Conservation (phyloP, 169 alveolate species). For the Cryptosporidium sp. region DNA sequence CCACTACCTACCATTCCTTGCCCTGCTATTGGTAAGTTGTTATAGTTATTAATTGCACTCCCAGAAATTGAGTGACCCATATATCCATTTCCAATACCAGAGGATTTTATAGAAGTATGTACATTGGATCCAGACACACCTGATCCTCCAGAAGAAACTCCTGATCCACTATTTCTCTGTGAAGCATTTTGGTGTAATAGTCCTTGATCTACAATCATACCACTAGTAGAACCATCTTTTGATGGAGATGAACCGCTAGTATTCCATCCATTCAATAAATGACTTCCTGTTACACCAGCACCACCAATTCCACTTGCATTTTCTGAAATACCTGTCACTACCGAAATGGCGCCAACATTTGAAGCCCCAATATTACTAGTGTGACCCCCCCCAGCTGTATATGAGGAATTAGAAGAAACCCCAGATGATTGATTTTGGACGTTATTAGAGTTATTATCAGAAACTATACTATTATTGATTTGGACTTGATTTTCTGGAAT, state of each 20-base stretch:
- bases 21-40: not conserved
- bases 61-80: constrained; percentile 19
- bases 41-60: constrained; percentile 3
- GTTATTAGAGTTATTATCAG: not conserved
- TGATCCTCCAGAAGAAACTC: constrained; percentile 21
- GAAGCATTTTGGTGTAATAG: constrained; percentile 8
- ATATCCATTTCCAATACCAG: constrained; percentile 22
- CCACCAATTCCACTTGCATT: not conserved
- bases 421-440: not conserved
- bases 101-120: constrained; percentile 8
- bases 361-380: not conserved
- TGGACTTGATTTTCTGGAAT: constrained; percentile 32
- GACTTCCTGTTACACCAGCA: constrained; percentile 4
- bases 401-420: not conserved
- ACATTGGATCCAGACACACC: constrained; percentile 13
- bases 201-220: constrained; percentile 7
- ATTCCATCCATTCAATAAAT: constrained; percentile 23
- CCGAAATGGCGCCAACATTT: not conserved
- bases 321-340: not conserved
- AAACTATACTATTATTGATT: constrained; percentile 23
- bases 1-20: constrained; percentile 15
- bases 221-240: not conserved
- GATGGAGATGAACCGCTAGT: constrained; percentile 11
- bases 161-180: constrained; percentile 13
- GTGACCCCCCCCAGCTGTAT: not conserved